phyloP scores from a whole-genome alignment of 768 basidiomycete species.

The Lentinula guzmanii region DNA sequence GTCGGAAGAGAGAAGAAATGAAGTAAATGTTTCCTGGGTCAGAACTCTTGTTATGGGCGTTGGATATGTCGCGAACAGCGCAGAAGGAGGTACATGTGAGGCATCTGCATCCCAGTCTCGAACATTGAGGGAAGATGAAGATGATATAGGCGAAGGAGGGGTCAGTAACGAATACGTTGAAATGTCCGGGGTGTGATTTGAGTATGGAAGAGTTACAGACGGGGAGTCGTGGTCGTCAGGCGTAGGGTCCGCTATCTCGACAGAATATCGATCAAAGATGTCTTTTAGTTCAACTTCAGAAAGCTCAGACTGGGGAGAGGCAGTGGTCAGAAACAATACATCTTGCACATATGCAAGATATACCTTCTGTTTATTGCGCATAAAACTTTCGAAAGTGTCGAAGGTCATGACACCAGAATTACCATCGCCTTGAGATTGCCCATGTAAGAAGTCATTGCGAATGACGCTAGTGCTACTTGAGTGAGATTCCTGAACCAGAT shows the following conservation, averaged over 20 bases:
- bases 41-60: slow-evolving; percentile 17
- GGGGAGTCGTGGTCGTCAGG: slow-evolving; percentile 5
- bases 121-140: neutral
- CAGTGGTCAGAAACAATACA: neutral
- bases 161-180: slow-evolving; percentile 5
- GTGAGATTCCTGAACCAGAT: neutral
- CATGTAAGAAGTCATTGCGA: neutral
- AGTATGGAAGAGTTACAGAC: slow-evolving; percentile 3
- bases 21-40: slow-evolving; percentile 45
- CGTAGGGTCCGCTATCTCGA: slow-evolving; percentile 8
- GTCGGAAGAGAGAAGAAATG: slow-evolving; percentile 59
- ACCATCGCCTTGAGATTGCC: neutral
- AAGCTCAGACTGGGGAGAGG: slow-evolving; percentile 22
- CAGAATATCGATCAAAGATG: slow-evolving; percentile 29
- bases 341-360: neutral
- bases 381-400: slow-evolving; percentile 36
- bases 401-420: slow-evolving; percentile 34
- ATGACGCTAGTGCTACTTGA: neutral
- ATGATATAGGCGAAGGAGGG: neutral
- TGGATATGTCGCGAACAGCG: slow-evolving; percentile 4
- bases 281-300: slow-evolving; percentile 23
- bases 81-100: slow-evolving; percentile 6
- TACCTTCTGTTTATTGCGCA: slow-evolving; percentile 18
- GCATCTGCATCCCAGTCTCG: neutral
- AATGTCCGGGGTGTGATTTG: neutral